Conservation (phyloP, 2,329 filamentous ascomycete species). For the Aureobasidium mangrovei region DNA sequence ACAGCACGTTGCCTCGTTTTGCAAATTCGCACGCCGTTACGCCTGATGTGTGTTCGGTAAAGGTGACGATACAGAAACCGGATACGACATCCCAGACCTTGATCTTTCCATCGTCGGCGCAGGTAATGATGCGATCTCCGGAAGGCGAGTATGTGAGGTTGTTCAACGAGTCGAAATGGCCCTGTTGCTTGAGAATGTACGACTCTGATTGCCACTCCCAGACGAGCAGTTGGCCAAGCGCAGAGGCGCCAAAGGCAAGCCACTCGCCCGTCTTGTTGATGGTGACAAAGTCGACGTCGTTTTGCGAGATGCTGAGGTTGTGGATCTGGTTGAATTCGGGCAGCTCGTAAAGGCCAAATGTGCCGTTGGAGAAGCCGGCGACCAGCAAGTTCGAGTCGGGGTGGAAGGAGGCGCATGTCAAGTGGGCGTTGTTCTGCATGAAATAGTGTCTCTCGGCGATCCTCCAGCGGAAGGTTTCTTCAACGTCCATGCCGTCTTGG, state of each 20-base stretch:
- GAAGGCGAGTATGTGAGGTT: slow-evolving; percentile 87
- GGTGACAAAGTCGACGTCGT: slow-evolving; percentile 88
- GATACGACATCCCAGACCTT: slow-evolving; percentile 98
- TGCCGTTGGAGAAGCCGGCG: slow-evolving; percentile 86
- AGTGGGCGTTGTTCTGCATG: slow-evolving; percentile 77
- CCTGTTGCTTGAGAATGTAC: slow-evolving; percentile 96
- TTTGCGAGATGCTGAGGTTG: slow-evolving; percentile 87
- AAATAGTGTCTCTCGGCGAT: slow-evolving; percentile 91
- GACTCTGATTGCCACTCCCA: slow-evolving; percentile 99
- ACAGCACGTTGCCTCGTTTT: slow-evolving; percentile 89
- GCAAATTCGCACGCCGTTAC: slow-evolving; percentile 93
- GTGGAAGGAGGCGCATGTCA: slow-evolving; percentile 88
- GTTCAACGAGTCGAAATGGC: slow-evolving; percentile 94
- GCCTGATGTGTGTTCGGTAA: slow-evolving; percentile 90
- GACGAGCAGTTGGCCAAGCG: slow-evolving; percentile 88
- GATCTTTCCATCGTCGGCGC: slow-evolving; percentile 93
- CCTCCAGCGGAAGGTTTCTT: slow-evolving; percentile 72
- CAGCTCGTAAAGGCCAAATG: slow-evolving; percentile 91
- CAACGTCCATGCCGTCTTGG: slow-evolving; percentile 44
- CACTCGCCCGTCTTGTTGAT: slow-evolving; percentile 94
- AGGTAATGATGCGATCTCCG: slow-evolving; percentile 84
- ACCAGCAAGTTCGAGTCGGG: slow-evolving; percentile 83
- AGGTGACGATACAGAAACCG: slow-evolving; percentile 95
- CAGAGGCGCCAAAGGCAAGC: slow-evolving; percentile 93
- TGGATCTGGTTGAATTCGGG: slow-evolving; percentile 95